A percentile compares a stretch with the other conserved stretches of the same genome.
phyloP scores from a whole-genome alignment of 305 asterid genomes.

The Fraxinus angustifolia region DNA sequence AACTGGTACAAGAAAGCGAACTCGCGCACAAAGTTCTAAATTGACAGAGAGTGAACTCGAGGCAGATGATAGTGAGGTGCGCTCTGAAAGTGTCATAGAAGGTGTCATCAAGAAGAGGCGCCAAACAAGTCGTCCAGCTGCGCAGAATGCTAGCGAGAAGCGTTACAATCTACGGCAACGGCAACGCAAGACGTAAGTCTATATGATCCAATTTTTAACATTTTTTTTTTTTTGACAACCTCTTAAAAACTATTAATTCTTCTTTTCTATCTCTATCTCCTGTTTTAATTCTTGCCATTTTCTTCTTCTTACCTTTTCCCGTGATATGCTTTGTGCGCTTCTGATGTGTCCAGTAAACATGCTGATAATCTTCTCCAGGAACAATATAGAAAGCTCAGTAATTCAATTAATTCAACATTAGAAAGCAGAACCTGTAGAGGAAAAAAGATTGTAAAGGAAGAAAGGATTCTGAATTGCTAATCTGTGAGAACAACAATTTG shows the following conservation, averaged over 20 bases:
- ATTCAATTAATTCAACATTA: not conserved
- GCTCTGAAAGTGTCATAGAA: slow-evolving; percentile 55
- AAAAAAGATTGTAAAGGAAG: not conserved
- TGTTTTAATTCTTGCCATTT: not conserved
- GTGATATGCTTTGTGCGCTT: not conserved
- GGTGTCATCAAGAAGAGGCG: slow-evolving; percentile 75
- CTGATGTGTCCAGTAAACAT: not conserved
- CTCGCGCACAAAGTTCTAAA: slow-evolving; percentile 56
- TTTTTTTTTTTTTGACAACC: too few relatives aligned
- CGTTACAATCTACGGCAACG: slow-evolving; percentile 82
- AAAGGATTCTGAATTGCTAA: not conserved
- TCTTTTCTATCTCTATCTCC: not conserved
- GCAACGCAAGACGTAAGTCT: slow-evolving; percentile 50
- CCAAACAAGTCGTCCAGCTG: slow-evolving; percentile 42
- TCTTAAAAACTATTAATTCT: not conserved
- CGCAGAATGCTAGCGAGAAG: slow-evolving; percentile 41
- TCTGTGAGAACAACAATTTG: not conserved
- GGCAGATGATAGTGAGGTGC: slow-evolving; percentile 65
- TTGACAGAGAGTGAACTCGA: slow-evolving; percentile 46
- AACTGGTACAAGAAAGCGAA: slow-evolving; percentile 45
- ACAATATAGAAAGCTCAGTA: not conserved
- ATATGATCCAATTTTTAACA: not conserved
- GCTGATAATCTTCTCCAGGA: not conserved
- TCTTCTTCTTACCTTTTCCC: not conserved
- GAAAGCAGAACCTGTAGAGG: not conserved